These are phyloP conservation scores for Dictyostelium brefeldianum DNA, from an alignment of 78 protist genomes.

Conservation along the genomic window DNA sequence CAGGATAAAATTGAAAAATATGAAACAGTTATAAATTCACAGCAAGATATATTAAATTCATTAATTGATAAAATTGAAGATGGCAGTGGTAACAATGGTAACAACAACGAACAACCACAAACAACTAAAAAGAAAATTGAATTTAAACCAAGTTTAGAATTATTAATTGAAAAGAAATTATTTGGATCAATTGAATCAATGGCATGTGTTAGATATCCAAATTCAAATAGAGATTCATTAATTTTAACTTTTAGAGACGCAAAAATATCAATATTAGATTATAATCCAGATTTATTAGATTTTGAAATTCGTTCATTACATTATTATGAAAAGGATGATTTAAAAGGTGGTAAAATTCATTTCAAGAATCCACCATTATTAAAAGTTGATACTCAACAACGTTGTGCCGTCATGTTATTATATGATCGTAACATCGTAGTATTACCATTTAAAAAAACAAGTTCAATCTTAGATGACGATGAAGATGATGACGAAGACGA, in stretches of 20 bases:
- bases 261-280: constrained; percentile 49
- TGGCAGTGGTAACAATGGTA: not conserved
- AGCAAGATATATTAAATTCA: not conserved
- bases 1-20: constrained; percentile 35
- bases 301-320: constrained; percentile 67
- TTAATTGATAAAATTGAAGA: not conserved
- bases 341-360: constrained; percentile 38
- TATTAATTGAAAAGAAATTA: constrained; percentile 26
- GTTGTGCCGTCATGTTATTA: constrained; percentile 82
- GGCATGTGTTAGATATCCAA: constrained; percentile 54
- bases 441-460: constrained; percentile 61
- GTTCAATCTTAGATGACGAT: constrained; percentile 27
- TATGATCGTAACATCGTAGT: constrained; percentile 64
- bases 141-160: constrained; percentile 58
- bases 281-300: constrained; percentile 1
- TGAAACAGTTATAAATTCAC: constrained; percentile 12
- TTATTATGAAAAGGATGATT: constrained; percentile 53
- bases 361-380: constrained; percentile 59
- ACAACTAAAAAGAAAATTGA: not conserved
- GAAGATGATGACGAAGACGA: not conserved
- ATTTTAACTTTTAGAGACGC: constrained; percentile 69
- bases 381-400: constrained; percentile 63
- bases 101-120: not conserved
- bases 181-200: constrained; percentile 62
- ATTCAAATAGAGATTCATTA: constrained; percentile 40